Base-by-base conservation (phyloP, 2,329 filamentous ascomycete species). In the Cercospora canescens region DNA sequence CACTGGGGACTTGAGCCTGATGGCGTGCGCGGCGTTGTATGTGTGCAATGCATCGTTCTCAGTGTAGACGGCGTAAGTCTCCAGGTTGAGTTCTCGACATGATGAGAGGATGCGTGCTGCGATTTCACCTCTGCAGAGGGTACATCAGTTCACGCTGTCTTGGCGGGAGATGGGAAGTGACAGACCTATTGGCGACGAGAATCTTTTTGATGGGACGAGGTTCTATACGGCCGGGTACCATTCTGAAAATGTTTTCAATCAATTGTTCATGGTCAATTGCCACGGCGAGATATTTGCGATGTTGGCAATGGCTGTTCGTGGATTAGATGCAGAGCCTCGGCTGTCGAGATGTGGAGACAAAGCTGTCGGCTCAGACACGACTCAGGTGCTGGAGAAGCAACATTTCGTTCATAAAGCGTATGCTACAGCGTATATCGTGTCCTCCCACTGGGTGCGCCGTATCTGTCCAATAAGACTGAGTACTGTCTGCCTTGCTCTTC, bases 51-150 rank as follows among this genome's bases (percentile, higher is more conserved):
- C 77, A 73, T 90, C 88, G 57, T 83, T 81, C 3, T 81, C 72
- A 6, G 85, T 86, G 73, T 86, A 88, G 3, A 88, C 73, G 21
- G 84, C 82, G 68, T 83, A 85, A 1, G 86, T 88, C 62, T 86
- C 82, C 8, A 88, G 79, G 12, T 78, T 79, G 3, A 89, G 78
- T 75, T 90, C 88, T 45, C 86, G 81, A n/a, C 85, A 85, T 63
- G 87, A 82, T 32, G 84, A 82, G 35, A 89, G 78, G 56, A 89
- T 87, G 12, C 88, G 82, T 2, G 86, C 83, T 62, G 87, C 87
- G 60, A 90, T 89, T 75, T 90, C 88, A 63, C 88, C 88, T 78
- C 87, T 87, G 60, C 41, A 26, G 60, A 37, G 9, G 28, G 37
- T 21, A n/a, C n/a, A 28, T 32, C 59, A 39, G 21, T 26, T 63